Evolutionary conservation across 2,329 filamentous ascomycete genomes (phyloP).

Genomic region (Orbilia quercus): DNA sequence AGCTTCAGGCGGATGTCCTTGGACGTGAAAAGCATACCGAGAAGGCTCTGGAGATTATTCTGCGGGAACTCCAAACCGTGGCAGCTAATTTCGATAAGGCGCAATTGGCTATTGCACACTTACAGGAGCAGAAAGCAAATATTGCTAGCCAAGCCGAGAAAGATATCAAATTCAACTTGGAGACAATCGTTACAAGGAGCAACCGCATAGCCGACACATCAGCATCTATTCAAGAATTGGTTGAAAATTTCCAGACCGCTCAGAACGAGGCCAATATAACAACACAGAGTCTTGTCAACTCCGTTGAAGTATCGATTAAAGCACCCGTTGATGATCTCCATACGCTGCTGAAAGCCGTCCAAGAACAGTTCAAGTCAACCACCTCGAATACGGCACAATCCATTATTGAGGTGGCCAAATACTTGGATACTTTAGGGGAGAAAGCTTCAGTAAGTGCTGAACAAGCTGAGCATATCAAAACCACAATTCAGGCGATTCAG

Average conservation of each 20-base stretch:
- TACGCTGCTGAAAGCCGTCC: constrained; percentile 27
- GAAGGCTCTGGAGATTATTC: constrained; percentile 53
- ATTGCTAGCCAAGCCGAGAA: constrained; percentile 40
- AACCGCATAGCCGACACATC: constrained; percentile 50
- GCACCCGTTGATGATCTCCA: constrained; percentile 29
- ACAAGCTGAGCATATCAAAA: constrained; percentile 34
- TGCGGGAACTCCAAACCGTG: constrained; percentile 54
- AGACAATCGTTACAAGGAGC: constrained; percentile 51
- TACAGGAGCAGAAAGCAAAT: constrained; percentile 50
- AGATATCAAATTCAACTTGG: constrained; percentile 55
- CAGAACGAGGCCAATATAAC: constrained; percentile 26
- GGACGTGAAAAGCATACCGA: constrained; percentile 54
- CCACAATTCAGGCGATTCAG: constrained; percentile 28
- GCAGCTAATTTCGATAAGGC: constrained; percentile 55
- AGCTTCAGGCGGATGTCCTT: constrained; percentile 50
- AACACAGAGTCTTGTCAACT: constrained; percentile 20
- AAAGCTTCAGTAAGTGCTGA: constrained; percentile 40
- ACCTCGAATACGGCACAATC: constrained; percentile 50
- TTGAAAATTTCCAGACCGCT: constrained; percentile 37
- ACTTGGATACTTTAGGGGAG: constrained; percentile 45
- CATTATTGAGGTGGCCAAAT: constrained; percentile 55
- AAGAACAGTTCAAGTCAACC: constrained; percentile 55
- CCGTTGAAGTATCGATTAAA: constrained; percentile 33
- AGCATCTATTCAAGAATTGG: constrained; percentile 50
- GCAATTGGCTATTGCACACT: constrained; percentile 48